phyloP scores from a whole-genome alignment of 768 basidiomycete species.

The Amanita thiersii region DNA sequence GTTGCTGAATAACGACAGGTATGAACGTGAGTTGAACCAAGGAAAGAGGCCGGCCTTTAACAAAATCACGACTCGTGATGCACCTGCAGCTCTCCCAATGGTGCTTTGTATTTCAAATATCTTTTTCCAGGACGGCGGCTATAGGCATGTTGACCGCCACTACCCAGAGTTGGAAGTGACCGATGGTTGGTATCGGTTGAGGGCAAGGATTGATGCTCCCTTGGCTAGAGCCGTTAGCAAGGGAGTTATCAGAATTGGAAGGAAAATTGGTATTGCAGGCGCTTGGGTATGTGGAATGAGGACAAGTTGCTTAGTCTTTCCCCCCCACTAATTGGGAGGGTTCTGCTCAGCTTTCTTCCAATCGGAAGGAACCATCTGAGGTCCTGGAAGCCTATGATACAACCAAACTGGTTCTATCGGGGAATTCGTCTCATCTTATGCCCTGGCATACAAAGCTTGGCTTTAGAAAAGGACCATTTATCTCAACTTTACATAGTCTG shows the following conservation, averaged over 20 bases:
- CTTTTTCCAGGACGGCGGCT: slow-evolving; percentile 35
- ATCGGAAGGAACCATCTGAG: slow-evolving; percentile 72
- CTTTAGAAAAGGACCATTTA: slow-evolving; percentile 54
- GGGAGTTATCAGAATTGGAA: slow-evolving; percentile 64
- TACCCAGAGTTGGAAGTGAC: slow-evolving; percentile 79
- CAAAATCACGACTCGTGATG: slow-evolving; percentile 76
- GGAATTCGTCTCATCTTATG: slow-evolving; percentile 82
- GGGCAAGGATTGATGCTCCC: slow-evolving; percentile 66
- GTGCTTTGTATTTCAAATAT: slow-evolving; percentile 79
- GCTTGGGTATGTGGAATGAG: slow-evolving; percentile 52
- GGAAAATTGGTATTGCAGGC: slow-evolving; percentile 76
- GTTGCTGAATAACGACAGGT: slow-evolving; percentile 35
- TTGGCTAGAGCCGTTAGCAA: slow-evolving; percentile 61
- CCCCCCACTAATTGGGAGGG: background rate
- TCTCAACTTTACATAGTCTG: slow-evolving; percentile 74
- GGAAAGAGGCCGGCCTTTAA: slow-evolving; percentile 79
- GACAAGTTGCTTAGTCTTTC: background rate
- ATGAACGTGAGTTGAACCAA: slow-evolving; percentile 77
- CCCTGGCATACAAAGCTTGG: slow-evolving; percentile 89
- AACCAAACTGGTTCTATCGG: slow-evolving; percentile 57
- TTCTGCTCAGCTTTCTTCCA: slow-evolving; percentile 49
- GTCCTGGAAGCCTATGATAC: slow-evolving; percentile 74
- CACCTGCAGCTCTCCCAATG: slow-evolving; percentile 71
- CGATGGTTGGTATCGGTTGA: slow-evolving; percentile 93
- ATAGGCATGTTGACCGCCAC: slow-evolving; percentile 27